These are phyloP conservation scores for Asterophora lycoperdoides DNA, from an alignment of 768 basidiomycete genomes.

Conservation along the genomic window DNA sequence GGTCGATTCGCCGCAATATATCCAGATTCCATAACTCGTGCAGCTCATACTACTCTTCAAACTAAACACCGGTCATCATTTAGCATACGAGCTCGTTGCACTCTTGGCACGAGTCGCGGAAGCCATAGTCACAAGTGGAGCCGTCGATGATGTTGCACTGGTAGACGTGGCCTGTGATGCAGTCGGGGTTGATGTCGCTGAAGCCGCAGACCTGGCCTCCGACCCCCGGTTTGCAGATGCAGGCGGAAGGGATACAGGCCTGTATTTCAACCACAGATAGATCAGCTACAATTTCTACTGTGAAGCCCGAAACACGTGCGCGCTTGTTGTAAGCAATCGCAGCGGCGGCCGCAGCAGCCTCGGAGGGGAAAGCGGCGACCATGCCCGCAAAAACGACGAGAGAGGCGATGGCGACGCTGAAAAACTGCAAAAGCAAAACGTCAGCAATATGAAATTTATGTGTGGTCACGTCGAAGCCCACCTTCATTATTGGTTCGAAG, in stretches of 20 bases:
- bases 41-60: no score
- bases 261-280: background rate
- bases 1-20: no score
- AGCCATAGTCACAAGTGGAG: conserved; percentile 16
- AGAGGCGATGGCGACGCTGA: conserved; percentile 6
- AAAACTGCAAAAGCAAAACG: conserved; percentile 8
- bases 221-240: conserved; percentile 8
- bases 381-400: conserved; percentile 14
- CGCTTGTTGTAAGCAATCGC: conserved; percentile 7
- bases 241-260: conserved; percentile 14
- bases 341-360: no score
- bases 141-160: conserved; percentile 14
- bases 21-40: no score
- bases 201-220: conserved; percentile 18
- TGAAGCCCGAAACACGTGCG: background rate
- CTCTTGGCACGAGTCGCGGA: conserved; percentile 11
- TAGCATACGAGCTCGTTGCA: conserved; percentile 16
- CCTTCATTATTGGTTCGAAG: conserved; percentile 9
- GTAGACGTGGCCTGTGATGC: conserved; percentile 17
- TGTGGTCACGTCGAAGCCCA: background rate
- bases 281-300: background rate
- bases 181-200: conserved; percentile 14
- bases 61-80: no score
- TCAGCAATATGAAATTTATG: background rate
- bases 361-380: conserved; percentile 6